Evolutionary conservation across 192 early-diverging fungal species (phyloP).

Genomic region (Podila epigama): DNA sequence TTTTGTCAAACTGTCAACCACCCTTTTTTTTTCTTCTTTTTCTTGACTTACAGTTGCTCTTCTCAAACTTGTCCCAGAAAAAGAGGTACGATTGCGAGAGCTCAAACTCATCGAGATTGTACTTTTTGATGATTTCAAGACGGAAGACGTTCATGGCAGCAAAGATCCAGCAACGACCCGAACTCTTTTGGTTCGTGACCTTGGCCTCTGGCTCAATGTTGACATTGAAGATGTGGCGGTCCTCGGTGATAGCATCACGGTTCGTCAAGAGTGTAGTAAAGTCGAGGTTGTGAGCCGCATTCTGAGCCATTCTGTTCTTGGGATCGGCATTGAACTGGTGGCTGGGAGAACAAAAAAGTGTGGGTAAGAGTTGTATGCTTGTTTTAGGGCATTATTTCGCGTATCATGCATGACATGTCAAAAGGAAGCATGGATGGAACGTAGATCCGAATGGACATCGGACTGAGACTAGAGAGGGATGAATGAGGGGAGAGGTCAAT

Average conservation of each 20-base stretch:
- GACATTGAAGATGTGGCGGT: conserved; percentile 63
- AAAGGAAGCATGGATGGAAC: no score
- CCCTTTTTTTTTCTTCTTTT: no score
- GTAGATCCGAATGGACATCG: no score
- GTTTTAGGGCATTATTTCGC: no score
- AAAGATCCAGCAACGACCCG: conserved; percentile 86
- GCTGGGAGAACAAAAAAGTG: no score
- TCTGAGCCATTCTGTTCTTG: conserved; percentile 74
- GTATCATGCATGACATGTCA: no score
- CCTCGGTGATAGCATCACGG: conserved; percentile 59
- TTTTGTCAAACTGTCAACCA: no score
- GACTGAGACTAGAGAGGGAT: background rate
- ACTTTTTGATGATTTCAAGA: conserved; percentile 71
- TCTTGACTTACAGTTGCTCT: conserved; percentile 77
- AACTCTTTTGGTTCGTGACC: conserved; percentile 77
- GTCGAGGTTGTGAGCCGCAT: conserved; percentile 67
- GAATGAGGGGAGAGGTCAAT: conserved; percentile 6
- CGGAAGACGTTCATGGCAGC: conserved; percentile 80
- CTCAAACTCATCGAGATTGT: conserved; percentile 81
- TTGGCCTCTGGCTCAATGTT: conserved; percentile 60
- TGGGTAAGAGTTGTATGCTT: no score
- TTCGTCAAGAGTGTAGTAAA: conserved; percentile 66
- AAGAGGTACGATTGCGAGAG: conserved; percentile 80
- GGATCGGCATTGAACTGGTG: conserved; percentile 62
- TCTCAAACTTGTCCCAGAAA: conserved; percentile 83